Conservation (phyloP, 2,329 filamentous ascomycete species). For the Pseudophaeomoniella oleicola region DNA sequence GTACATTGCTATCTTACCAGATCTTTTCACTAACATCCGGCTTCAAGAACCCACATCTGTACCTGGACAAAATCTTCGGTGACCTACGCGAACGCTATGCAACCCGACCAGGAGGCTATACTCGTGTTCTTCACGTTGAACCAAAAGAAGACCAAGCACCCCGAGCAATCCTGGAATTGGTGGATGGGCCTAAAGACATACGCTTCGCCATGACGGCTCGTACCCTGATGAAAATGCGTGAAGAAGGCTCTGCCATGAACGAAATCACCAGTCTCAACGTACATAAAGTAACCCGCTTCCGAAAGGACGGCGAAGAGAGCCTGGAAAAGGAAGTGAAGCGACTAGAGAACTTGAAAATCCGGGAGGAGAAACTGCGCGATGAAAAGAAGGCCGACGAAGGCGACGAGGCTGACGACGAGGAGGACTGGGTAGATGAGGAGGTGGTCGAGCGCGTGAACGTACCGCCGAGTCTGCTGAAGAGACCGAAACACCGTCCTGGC, state of each 20-base stretch:
- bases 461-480: no score
- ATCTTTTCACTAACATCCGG: neutral
- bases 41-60: constrained; percentile 22
- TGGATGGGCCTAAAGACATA: constrained; percentile 88
- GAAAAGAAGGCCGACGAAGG: constrained; percentile 10
- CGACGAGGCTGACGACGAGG: constrained; percentile 11
- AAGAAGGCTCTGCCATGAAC: constrained; percentile 39
- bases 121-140: constrained; percentile 82
- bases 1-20: neutral
- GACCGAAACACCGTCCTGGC: no score
- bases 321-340: constrained; percentile 47
- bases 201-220: constrained; percentile 88
- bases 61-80: constrained; percentile 74
- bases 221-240: constrained; percentile 51
- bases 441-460: constrained; percentile 8
- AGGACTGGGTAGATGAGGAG: constrained; percentile 9
- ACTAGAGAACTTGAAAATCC: constrained; percentile 42
- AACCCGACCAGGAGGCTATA: constrained; percentile 77
- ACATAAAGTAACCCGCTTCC: constrained; percentile 66
- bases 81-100: constrained; percentile 67
- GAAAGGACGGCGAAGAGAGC: constrained; percentile 48
- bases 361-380: constrained; percentile 13
- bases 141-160: constrained; percentile 74
- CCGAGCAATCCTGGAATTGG: constrained; percentile 83
- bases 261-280: constrained; percentile 66